A percentile compares a stretch with the other conserved stretches of the same genome.
phyloP scores from a whole-genome alignment of 106 monocot species.

The Dendrobium nobile region DNA sequence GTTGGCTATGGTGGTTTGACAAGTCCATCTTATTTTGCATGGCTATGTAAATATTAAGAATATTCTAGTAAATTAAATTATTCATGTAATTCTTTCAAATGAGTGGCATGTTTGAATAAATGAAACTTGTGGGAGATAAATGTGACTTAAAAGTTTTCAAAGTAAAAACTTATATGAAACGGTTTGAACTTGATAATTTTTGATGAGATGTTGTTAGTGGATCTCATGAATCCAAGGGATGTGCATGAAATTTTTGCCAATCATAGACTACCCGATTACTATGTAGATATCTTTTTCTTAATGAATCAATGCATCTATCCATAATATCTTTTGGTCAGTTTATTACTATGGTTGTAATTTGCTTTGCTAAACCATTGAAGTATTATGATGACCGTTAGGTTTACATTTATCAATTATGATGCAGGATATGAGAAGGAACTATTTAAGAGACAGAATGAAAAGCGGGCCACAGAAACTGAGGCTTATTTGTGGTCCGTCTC shows the following conservation, averaged over 20 bases:
- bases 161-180: no score
- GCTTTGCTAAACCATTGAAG: not conserved
- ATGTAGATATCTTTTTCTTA: not conserved
- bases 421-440: conserved; percentile 78
- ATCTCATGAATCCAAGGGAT: not conserved
- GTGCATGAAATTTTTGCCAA: not conserved
- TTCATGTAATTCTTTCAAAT: no score
- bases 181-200: no score
- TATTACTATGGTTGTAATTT: not conserved
- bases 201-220: not conserved
- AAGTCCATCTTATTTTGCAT: no score
- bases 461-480: conserved; percentile 58
- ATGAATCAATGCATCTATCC: not conserved
- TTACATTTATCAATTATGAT: not conserved
- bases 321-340: not conserved
- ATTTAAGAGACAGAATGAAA: conserved; percentile 76
- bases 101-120: no score
- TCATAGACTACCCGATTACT: not conserved
- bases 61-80: no score
- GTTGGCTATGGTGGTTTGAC: no score
- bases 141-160: no score
- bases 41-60: no score
- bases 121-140: no score
- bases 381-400: not conserved
- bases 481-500: conserved; percentile 86